These are phyloP conservation scores for Cercospora zeina DNA, from an alignment of 2,329 filamentous ascomycete genomes.

Conservation along the genomic window DNA sequence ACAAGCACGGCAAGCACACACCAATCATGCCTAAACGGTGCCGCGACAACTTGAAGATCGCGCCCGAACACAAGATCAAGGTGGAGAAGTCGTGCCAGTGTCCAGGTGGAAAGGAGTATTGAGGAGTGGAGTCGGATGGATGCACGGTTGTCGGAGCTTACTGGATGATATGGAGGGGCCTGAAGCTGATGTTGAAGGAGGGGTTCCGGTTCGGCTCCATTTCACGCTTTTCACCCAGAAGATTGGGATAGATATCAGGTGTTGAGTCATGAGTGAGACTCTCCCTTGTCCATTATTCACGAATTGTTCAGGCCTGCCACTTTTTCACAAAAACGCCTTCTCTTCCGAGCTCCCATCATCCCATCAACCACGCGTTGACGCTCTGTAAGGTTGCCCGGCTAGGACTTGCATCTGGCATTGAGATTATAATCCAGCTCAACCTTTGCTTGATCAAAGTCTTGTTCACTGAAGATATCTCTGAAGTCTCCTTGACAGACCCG, in stretches of 20 bases:
- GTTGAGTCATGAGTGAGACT: too few species aligned
- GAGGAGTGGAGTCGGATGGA: neutral
- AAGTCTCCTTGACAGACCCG: slow-evolving; percentile 46
- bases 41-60: neutral
- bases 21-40: neutral
- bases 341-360: slow-evolving; percentile 23
- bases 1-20: neutral
- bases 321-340: too few species aligned
- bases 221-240: too few species aligned
- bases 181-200: too few species aligned
- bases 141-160: neutral
- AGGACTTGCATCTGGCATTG: slow-evolving; percentile 77
- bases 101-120: neutral
- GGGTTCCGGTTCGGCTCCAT: too few species aligned
- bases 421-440: slow-evolving; percentile 78
- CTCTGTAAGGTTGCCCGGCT: slow-evolving; percentile 83
- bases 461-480: slow-evolving; percentile 45
- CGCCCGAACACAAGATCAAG: neutral
- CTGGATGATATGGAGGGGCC: neutral
- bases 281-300: too few species aligned
- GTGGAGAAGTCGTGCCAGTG: neutral
- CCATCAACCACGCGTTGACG: slow-evolving; percentile 86
- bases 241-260: neutral
- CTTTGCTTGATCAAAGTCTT: slow-evolving; percentile 76
- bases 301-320: too few species aligned